phyloP scores from a whole-genome alignment of 768 basidiomycete species.

The Tricholoma furcatifolium region DNA sequence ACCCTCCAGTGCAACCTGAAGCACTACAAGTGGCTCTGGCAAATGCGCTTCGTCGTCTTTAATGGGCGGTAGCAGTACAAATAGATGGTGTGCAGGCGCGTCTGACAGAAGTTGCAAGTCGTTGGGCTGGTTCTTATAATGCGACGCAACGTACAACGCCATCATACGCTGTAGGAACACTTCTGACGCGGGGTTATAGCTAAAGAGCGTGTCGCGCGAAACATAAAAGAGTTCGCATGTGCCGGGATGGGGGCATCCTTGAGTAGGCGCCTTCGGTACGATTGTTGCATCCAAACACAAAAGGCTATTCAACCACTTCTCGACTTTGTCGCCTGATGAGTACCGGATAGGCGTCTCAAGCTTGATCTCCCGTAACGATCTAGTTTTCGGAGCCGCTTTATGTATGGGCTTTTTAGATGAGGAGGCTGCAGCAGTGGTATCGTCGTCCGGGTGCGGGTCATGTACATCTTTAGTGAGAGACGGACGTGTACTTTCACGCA shows the following conservation, averaged over 20 bases:
- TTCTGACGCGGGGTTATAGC: constrained; percentile 96
- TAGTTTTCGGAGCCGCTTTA: constrained; percentile 62
- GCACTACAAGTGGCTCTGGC: constrained; percentile 92
- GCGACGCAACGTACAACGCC: constrained; percentile 95
- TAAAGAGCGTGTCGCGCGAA: constrained; percentile 93
- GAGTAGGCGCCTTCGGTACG: constrained; percentile 38
- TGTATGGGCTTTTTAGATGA: constrained; percentile 52
- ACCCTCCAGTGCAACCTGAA: constrained; percentile 96
- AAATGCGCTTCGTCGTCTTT: constrained; percentile 87
- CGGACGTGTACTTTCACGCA: constrained; percentile 87
- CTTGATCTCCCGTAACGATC: constrained; percentile 89
- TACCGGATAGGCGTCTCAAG: constrained; percentile 96
- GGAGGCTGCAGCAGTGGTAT: constrained; percentile 25
- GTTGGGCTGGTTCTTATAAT: constrained; percentile 99
- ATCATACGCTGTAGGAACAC: constrained; percentile 98
- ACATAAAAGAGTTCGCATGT: constrained; percentile 96
- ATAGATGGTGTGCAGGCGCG: constrained; percentile 95
- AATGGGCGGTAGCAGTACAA: constrained; percentile 91
- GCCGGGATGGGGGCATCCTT: constrained; percentile 93
- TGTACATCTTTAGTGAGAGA: constrained; percentile 65
- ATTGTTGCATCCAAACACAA: constrained; percentile 89
- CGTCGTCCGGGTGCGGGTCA: constrained; percentile 37
- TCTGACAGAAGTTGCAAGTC: constrained; percentile 97
- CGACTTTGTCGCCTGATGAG: constrained; percentile 79
- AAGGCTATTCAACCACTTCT: constrained; percentile 90